phyloP scores from a whole-genome alignment of 176 grass and related monocot species.

The Alloteropsis semialata region DNA sequence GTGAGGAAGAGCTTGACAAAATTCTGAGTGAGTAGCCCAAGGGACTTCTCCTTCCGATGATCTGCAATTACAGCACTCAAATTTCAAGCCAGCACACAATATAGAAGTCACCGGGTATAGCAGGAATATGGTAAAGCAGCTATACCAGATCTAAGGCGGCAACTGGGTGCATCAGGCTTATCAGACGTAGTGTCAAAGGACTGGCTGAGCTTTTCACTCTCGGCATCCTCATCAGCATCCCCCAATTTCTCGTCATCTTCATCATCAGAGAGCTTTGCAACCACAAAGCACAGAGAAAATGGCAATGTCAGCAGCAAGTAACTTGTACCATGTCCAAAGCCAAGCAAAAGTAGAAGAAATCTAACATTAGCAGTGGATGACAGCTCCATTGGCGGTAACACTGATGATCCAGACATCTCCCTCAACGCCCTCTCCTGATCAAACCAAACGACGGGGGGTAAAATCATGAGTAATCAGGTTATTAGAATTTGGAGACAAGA shows the following conservation, averaged over 20 bases:
- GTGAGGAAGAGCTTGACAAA: conserved; percentile 94
- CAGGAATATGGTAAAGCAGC: neutral
- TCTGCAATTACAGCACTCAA: conserved; percentile 26
- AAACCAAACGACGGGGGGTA: neutral
- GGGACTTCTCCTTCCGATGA: conserved; percentile 84
- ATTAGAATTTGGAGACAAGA: neutral
- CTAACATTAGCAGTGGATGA: conserved; percentile 36
- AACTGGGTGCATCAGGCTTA: conserved; percentile 22
- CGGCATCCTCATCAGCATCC: conserved; percentile 45
- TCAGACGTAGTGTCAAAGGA: conserved; percentile 24
- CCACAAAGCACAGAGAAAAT: neutral
- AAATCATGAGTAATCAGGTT: neutral
- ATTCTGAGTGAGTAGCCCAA: conserved; percentile 85
- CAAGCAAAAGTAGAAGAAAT: neutral
- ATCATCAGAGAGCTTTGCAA: conserved; percentile 53
- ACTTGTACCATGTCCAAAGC: neutral
- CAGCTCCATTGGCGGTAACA: conserved; percentile 24
- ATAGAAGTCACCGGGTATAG: neutral
- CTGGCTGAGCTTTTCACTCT: conserved; percentile 49
- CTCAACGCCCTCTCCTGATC: conserved; percentile 53
- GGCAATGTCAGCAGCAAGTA: neutral
- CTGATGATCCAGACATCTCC: conserved; percentile 24
- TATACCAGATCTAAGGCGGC: conserved; percentile 62
- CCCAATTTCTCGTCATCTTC: conserved; percentile 59
- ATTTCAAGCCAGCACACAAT: neutral